Base-by-base conservation (phyloP, 192 early-diverging fungal species). In the Linnemannia zychae region DNA sequence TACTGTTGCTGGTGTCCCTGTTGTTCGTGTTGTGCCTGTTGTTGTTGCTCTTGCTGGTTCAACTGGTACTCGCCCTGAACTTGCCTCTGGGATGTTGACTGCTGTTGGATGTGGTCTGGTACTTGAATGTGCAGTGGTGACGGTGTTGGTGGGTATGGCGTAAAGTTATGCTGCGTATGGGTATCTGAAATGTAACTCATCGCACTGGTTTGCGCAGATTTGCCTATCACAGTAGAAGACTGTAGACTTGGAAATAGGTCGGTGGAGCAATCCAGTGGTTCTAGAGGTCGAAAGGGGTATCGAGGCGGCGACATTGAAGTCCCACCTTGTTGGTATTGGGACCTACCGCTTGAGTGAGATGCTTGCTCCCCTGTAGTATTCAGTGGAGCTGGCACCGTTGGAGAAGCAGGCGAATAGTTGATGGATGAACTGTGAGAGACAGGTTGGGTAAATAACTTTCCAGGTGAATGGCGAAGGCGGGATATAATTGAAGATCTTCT, bases 191-290 rank as follows among this genome's bases (percentile, higher is more conserved):
- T 31, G 11, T 63, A 31, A 15, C 28, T 63, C 57, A 63, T 33
- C 12, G 24, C 57, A 28, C 28, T 33, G n/a, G 24, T 63, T 11
- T 63, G 57, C 13, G 57, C 22, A 22, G 69, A 71, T 20, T 47
- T 46, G 9, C 15, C 28, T 16, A 28, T 28, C 0, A 47, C 69
- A 16, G 22, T 71, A 3, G 69, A 71, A 11, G n/a, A 47, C 17
- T 63, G 72, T 4, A 52, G 15, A 28, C 80, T 81, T 13, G 78
- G 80, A 34, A 73, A 87, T 16, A 81, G 7, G 22, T 74, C 80
- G 0, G 75, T 87, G 9, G 72, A 74, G 71, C 81, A 84, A 33
- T 84, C 75, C 0, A 82, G 28, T 24, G 81, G 66, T 16, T 78
- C 24, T 17, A 84, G 48, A 17, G 70, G 67, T 33, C 36, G 67